Conservation (phyloP, 1,284 basidiomycete genomes). For the Amylostereum chailletii region DNA sequence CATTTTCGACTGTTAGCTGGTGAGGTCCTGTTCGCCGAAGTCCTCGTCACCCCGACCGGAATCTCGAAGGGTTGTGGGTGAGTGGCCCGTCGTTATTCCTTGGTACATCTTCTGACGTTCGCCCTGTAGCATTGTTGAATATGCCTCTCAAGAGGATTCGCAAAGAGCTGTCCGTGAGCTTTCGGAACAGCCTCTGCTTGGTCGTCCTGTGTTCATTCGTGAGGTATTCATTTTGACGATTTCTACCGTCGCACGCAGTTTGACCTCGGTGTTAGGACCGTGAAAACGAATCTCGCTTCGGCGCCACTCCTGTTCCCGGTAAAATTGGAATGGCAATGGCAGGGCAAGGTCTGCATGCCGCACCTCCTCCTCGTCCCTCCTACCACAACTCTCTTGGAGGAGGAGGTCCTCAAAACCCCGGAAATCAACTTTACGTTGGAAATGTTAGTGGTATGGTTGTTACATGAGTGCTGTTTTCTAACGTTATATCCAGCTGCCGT, state of each 20-base stretch:
- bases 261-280: constrained; percentile 62
- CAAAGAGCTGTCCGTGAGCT: constrained; percentile 82
- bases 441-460: constrained; percentile 51
- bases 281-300: constrained; percentile 91
- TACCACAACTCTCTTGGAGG: constrained; percentile 65
- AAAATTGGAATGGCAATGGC: constrained; percentile 91
- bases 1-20: constrained; percentile 86
- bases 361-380: constrained; percentile 65
- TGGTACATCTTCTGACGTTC: neutral
- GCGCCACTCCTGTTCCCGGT: constrained; percentile 85
- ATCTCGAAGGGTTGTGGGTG: constrained; percentile 98
- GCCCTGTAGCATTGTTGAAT: constrained; percentile 79
- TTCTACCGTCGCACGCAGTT: constrained; percentile 1
- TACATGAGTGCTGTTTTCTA: neutral
- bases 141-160: constrained; percentile 75
- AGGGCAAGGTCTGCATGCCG: constrained; percentile 66
- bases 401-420: constrained; percentile 45
- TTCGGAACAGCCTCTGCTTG: constrained; percentile 81
- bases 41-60: constrained; percentile 91
- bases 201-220: constrained; percentile 91
- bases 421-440: constrained; percentile 87
- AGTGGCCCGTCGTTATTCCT: constrained; percentile 26
- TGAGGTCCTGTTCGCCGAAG: constrained; percentile 98
- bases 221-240: constrained; percentile 49
- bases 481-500: constrained; percentile 60